A percentile compares a stretch with the other conserved stretches of the same genome.
Evolutionary conservation across 768 basidiomycete species (phyloP).

Genomic region (Clathrus columnatus): DNA sequence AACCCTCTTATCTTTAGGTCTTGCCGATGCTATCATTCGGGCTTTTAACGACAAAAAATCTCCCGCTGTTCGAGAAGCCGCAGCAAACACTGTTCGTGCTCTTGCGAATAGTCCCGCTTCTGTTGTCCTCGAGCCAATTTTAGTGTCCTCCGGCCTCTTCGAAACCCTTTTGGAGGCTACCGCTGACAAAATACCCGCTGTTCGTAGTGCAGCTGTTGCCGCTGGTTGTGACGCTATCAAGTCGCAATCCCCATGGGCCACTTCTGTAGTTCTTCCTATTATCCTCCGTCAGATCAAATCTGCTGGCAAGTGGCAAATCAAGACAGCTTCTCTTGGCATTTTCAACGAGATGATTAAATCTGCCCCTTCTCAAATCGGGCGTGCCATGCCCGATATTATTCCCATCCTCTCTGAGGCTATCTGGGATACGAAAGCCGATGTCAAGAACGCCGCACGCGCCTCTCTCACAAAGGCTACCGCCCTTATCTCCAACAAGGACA

Average conservation of each 20-base stretch:
- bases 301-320: conserved; percentile 96
- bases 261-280: conserved; percentile 71
- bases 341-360: conserved; percentile 82
- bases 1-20: conserved; percentile 59
- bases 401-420: conserved; percentile 92
- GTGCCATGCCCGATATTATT: conserved; percentile 90
- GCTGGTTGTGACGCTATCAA: conserved; percentile 70
- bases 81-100: conserved; percentile 58
- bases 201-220: conserved; percentile 75
- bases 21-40: conserved; percentile 68
- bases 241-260: conserved; percentile 83
- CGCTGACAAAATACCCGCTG: conserved; percentile 90
- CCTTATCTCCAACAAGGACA: conserved; percentile 96
- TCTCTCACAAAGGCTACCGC: conserved; percentile 92
- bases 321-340: conserved; percentile 75
- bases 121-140: conserved; percentile 78
- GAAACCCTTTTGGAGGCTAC: conserved; percentile 82
- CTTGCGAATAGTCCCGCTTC: conserved; percentile 60
- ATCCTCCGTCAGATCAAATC: conserved; percentile 91
- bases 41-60: conserved; percentile 95
- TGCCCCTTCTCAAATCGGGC: conserved; percentile 75
- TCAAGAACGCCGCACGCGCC: conserved; percentile 96
- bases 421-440: conserved; percentile 98
- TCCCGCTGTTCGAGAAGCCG: conserved; percentile 83
- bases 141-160: conserved; percentile 82